A percentile compares a stretch with the other conserved stretches of the same genome.
phyloP scores from a whole-genome alignment of 2,329 filamentous ascomycete species.

The Claviceps pusilla region DNA sequence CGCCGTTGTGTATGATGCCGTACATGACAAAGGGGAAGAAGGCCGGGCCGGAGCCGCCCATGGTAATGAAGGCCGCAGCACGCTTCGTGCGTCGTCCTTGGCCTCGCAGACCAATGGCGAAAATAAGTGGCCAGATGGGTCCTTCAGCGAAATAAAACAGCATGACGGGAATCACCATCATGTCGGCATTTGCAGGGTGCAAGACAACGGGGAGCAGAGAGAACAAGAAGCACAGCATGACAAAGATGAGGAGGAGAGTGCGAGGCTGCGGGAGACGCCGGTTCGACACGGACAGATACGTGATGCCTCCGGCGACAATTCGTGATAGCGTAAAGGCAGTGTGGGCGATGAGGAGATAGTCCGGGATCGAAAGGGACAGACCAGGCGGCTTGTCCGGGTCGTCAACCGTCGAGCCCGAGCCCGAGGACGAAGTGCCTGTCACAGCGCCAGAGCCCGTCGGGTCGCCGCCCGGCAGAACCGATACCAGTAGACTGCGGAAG shows the following conservation, averaged over 20 bases:
- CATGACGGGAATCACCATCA: conserved; percentile 45
- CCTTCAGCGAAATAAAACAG: conserved; percentile 70
- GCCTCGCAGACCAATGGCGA: conserved; percentile 63
- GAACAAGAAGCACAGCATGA: conserved; percentile 44
- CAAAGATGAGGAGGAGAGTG: conserved; percentile 51
- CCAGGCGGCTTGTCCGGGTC: conserved; percentile 23
- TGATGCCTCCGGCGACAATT: conserved; percentile 50
- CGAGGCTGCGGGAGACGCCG: conserved; percentile 46
- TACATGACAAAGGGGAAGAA: conserved; percentile 63
- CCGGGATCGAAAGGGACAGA: conserved; percentile 39
- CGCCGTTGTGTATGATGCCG: conserved; percentile 44
- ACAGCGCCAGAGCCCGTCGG: conserved; percentile 10
- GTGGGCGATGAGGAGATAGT: conserved; percentile 59
- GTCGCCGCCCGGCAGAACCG: conserved; percentile 19
- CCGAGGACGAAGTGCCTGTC: conserved; percentile 12
- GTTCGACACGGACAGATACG: conserved; percentile 37
- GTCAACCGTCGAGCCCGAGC: conserved; percentile 7
- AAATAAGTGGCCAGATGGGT: conserved; percentile 70
- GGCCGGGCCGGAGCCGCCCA: conserved; percentile 57
- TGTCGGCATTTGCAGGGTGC: conserved; percentile 28
- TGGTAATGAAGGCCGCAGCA: conserved; percentile 63
- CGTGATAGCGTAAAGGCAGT: conserved; percentile 59
- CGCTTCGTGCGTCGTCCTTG: conserved; percentile 69
- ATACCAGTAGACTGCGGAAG: conserved; percentile 37
- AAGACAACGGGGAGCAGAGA: conserved; percentile 33